A percentile compares a stretch with the other conserved stretches of the same genome.
These are phyloP conservation scores for Gypsophila paniculata DNA, from an alignment of 179 eudicot species.

Conservation along the genomic window DNA sequence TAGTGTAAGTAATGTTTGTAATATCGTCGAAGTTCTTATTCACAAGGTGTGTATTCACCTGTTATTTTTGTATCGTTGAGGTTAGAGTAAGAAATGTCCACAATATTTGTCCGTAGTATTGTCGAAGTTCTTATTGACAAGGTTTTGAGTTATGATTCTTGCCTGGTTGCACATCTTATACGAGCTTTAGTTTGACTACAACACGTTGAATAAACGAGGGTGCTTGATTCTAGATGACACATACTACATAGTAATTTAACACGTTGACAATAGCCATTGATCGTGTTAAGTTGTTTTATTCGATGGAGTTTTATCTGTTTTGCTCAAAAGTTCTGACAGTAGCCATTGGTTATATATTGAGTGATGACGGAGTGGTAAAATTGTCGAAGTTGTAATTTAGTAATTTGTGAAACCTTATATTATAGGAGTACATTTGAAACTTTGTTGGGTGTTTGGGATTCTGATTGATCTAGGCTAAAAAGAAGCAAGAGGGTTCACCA, in stretches of 20 bases:
- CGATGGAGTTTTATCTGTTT: neutral
- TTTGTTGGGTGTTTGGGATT: constrained; percentile 3
- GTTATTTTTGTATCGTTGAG: too few relatives aligned
- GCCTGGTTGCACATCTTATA: neutral
- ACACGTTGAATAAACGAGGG: neutral
- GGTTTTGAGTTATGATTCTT: neutral
- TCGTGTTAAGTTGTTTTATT: neutral
- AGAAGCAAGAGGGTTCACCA: constrained; percentile 70
- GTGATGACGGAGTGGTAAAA: neutral
- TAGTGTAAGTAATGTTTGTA: too few relatives aligned
- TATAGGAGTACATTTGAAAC: neutral
- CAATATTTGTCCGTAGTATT: too few relatives aligned
- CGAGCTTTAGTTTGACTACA: neutral
- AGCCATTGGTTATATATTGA: neutral
- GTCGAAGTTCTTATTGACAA: neutral
- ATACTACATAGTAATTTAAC: too few relatives aligned
- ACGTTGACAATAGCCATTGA: neutral
- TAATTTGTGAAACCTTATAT: neutral
- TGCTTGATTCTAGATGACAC: neutral
- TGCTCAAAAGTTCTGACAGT: neutral
- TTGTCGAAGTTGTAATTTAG: neutral
- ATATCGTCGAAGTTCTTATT: too few relatives aligned
- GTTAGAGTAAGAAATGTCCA: too few relatives aligned
- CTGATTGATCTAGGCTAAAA: constrained; percentile 54
- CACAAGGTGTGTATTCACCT: too few relatives aligned